Conservation (phyloP, 495 filamentous ascomycete species). For the Poronia punctata region DNA sequence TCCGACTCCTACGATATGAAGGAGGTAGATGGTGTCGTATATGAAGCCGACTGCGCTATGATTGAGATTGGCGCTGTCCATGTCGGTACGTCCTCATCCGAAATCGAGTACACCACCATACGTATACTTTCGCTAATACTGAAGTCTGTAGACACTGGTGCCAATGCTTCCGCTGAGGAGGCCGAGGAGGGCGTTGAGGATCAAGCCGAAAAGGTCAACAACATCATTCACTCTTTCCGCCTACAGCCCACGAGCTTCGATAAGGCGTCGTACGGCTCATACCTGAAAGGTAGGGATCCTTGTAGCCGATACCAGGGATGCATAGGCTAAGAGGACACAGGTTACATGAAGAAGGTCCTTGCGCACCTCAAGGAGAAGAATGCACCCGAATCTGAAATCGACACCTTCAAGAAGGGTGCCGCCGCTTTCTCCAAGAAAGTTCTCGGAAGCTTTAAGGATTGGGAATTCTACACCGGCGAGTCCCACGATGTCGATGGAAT, state of each 20-base stretch:
- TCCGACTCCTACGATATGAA: constrained; percentile 83
- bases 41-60: constrained; percentile 85
- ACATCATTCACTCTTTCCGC: constrained; percentile 89
- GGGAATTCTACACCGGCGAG: constrained; percentile 87
- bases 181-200: constrained; percentile 69
- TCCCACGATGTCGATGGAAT: constrained; percentile 89
- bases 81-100: constrained; percentile 58
- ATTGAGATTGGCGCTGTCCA: constrained; percentile 66
- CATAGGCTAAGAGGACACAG: constrained; percentile 34
- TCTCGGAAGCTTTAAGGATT: constrained; percentile 81
- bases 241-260: constrained; percentile 69
- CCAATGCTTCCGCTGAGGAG: constrained; percentile 94
- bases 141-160: constrained; percentile 65
- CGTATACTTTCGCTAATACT: background rate
- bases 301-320: background rate
- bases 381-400: constrained; percentile 56
- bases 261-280: constrained; percentile 71
- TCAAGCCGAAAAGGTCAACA: constrained; percentile 70
- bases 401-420: constrained; percentile 70
- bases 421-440: constrained; percentile 68
- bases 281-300: constrained; percentile 57
- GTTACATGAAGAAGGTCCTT: constrained; percentile 86
- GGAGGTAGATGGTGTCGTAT: constrained; percentile 67
- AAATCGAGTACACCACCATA: background rate
- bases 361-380: constrained; percentile 54